phyloP scores from a whole-genome alignment of 1,139 yeast species.

The Kurtzmaniella quercitrusa region DNA sequence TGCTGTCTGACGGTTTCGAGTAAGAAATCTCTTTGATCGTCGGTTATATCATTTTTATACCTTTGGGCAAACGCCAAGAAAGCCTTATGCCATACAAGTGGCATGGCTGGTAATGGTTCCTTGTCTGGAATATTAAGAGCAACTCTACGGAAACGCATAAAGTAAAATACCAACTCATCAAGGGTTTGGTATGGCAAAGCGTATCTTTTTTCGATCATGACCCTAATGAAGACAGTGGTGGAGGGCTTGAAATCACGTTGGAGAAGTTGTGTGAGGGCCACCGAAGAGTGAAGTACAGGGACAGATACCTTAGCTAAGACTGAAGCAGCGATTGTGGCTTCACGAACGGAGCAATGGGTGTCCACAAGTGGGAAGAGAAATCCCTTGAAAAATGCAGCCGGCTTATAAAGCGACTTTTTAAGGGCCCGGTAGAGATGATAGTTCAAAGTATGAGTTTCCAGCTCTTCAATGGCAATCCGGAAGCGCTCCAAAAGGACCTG shows the following conservation, averaged over 20 bases:
- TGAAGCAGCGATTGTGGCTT: constrained; percentile 93
- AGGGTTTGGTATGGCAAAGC: constrained; percentile 96
- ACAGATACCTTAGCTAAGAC: constrained; percentile 85
- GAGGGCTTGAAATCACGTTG: constrained; percentile 88
- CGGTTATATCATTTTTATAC: constrained; percentile 94
- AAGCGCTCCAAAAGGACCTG: constrained; percentile 78
- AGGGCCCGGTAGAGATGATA: constrained; percentile 90
- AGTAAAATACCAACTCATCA: constrained; percentile 93
- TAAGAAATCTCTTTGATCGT: constrained; percentile 92
- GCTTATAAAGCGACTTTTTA: constrained; percentile 90
- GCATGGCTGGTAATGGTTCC: constrained; percentile 56
- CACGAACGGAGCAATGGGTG: constrained; percentile 80
- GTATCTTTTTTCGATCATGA: constrained; percentile 86
- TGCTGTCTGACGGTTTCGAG: constrained; percentile 89
- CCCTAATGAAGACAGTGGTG: constrained; percentile 83
- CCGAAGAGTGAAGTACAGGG: constrained; percentile 94
- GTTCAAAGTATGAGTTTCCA: constrained; percentile 66
- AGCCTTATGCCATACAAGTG: constrained; percentile 97
- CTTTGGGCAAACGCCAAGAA: constrained; percentile 91
- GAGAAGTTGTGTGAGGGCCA: constrained; percentile 80
- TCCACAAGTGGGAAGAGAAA: constrained; percentile 87
- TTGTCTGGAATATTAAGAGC: constrained; percentile 23
- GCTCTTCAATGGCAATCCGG: constrained; percentile 75
- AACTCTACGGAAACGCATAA: constrained; percentile 79
- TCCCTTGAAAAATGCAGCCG: constrained; percentile 97